Conservation (phyloP, 441 rosid genomes). For the Manihot esculenta region DNA sequence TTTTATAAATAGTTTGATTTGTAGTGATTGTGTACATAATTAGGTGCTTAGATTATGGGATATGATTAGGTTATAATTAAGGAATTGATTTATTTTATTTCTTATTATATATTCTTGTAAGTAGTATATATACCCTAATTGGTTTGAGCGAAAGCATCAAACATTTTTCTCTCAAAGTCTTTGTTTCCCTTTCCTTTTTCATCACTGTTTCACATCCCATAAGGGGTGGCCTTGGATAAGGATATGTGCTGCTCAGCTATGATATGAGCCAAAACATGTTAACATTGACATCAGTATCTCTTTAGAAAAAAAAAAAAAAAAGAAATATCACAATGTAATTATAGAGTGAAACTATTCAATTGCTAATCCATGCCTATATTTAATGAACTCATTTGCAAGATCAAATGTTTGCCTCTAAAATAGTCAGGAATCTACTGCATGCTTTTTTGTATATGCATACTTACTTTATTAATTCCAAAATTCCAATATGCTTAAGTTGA, state of each 20-base stretch:
- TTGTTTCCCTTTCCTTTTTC: too few species aligned
- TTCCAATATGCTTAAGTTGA: background rate
- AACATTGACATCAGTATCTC: background rate
- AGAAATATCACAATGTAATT: background rate
- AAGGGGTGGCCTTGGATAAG: background rate
- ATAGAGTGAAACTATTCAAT: background rate
- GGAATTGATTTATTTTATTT: too few species aligned
- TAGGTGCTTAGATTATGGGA: too few species aligned
- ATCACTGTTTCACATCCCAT: too few species aligned
- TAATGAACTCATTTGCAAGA: background rate
- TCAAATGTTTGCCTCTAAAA: background rate
- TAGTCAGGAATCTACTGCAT: background rate
- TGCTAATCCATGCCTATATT: background rate
- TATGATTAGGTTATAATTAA: too few species aligned
- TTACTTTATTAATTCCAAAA: slow-evolving; percentile 13
- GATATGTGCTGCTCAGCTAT: background rate
- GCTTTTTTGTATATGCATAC: background rate
- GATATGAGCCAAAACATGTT: slow-evolving; percentile 4
- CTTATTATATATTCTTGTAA: too few species aligned
- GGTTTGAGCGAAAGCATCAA: too few species aligned
- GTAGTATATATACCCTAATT: too few species aligned
- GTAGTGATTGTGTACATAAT: too few species aligned
- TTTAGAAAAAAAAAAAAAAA: too few species aligned
- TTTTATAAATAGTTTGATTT: too few species aligned
- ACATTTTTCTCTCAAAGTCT: too few species aligned